Conservation (phyloP, 345 rosid genomes). For the Aurinia saxatilis region DNA sequence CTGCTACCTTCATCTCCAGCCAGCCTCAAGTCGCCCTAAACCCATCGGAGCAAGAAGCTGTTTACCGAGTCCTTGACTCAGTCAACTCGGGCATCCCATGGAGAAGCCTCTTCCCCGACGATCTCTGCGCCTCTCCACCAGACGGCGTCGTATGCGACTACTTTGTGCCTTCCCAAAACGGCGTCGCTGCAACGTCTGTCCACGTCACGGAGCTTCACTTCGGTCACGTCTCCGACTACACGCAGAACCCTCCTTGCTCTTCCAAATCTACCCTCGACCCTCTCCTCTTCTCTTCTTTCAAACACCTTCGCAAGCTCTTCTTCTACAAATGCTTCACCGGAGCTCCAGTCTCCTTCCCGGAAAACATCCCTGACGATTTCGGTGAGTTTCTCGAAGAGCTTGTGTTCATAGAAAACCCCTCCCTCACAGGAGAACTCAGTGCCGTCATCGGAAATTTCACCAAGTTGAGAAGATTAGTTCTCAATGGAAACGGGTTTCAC, state of each 20-base stretch:
- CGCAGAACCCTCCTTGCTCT: constrained; percentile 64
- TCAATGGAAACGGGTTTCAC: constrained; percentile 51
- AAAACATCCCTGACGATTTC: constrained; percentile 28
- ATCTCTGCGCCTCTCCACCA: constrained; percentile 58
- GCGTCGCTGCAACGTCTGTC: constrained; percentile 18
- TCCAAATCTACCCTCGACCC: constrained; percentile 45
- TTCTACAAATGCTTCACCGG: constrained; percentile 58
- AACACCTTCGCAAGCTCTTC: constrained; percentile 51
- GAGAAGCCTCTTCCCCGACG: constrained; percentile 52
- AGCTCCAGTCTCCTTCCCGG: constrained; percentile 27
- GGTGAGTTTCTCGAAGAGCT: constrained; percentile 46
- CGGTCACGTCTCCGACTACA: constrained; percentile 53
- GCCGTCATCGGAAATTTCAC: constrained; percentile 36
- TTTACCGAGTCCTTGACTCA: constrained; percentile 43
- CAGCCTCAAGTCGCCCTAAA: constrained; percentile 32
- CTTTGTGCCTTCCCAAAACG: constrained; percentile 16
- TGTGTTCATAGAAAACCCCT: constrained; percentile 52
- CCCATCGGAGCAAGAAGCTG: constrained; percentile 48
- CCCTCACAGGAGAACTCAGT: constrained; percentile 36
- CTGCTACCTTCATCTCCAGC: constrained; percentile 1
- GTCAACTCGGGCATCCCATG: constrained; percentile 49
- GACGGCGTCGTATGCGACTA: constrained; percentile 60
- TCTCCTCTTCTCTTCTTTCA: constrained; percentile 46
- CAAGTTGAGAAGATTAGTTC: constrained; percentile 37
- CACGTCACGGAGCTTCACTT: constrained; percentile 55